Percentiles rank a stretch among this genome's conserved stretches.
phyloP scores from a whole-genome alignment of 169 alveolate genomes.

The Toxoplasma gondii region DNA sequence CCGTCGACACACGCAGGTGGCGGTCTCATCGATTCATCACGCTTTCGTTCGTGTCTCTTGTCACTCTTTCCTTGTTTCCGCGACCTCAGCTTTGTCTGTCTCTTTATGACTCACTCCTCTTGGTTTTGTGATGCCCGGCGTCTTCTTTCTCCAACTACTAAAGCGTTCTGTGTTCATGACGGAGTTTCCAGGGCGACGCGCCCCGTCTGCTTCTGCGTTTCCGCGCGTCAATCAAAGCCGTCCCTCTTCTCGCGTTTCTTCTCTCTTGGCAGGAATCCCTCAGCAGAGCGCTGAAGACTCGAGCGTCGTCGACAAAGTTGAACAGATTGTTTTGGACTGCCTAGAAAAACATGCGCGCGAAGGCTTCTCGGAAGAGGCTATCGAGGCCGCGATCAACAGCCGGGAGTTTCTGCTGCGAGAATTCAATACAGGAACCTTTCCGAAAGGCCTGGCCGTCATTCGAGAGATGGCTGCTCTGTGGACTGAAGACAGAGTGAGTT shows the following conservation, averaged over 20 bases:
- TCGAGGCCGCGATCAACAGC: slow-evolving; percentile 59
- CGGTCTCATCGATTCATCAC: too few species aligned
- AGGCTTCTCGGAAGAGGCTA: slow-evolving; percentile 54
- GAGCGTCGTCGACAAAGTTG: slow-evolving; percentile 21
- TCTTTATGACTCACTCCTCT: too few species aligned
- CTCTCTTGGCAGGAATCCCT: neutral
- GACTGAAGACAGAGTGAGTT: slow-evolving; percentile 48
- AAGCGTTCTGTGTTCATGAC: too few species aligned
- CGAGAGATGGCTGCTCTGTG: slow-evolving; percentile 31
- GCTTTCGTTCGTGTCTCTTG: too few species aligned
- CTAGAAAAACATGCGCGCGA: slow-evolving; percentile 11
- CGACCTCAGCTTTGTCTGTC: too few species aligned
- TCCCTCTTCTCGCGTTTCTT: neutral
- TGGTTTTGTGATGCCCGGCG: too few species aligned
- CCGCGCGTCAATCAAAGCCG: neutral
- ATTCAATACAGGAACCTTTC: slow-evolving; percentile 60
- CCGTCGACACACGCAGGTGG: too few species aligned
- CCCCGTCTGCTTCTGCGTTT: too few species aligned
- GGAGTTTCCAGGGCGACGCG: too few species aligned
- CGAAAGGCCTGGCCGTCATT: slow-evolving; percentile 56
- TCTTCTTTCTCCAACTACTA: too few species aligned
- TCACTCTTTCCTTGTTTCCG: too few species aligned
- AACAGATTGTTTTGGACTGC: slow-evolving; percentile 23
- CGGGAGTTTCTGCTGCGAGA: slow-evolving; percentile 55
- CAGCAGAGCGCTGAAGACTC: neutral